phyloP scores from a whole-genome alignment of 1,284 basidiomycete species.

The Microbotryomycetes sp. region DNA sequence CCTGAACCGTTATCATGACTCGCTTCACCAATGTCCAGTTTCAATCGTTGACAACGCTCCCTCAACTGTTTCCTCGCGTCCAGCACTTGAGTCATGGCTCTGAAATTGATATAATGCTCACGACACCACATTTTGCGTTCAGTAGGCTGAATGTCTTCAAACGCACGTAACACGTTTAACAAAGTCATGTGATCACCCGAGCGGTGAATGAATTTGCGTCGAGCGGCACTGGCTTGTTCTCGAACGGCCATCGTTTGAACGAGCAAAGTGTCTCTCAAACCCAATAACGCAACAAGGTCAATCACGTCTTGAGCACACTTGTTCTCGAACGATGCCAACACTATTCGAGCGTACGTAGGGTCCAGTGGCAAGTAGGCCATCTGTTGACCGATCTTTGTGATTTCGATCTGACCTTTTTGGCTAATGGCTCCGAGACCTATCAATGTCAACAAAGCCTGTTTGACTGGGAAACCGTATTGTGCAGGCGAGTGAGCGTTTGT shows the following conservation, averaged over 20 bases:
- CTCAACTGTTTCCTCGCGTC: conserved; percentile 37
- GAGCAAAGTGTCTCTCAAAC: conserved; percentile 54
- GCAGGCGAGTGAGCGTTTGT: neutral
- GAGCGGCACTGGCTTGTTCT: conserved; percentile 52
- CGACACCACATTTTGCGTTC: conserved; percentile 63
- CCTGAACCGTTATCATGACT: too few relatives aligned
- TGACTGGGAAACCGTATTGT: conserved; percentile 46
- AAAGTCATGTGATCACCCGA: conserved; percentile 38
- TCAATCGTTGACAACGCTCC: conserved; percentile 34
- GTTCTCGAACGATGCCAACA: conserved; percentile 64
- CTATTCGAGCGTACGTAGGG: conserved; percentile 66
- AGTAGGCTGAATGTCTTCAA: conserved; percentile 46
- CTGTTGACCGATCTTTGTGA: conserved; percentile 62
- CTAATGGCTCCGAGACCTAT: conserved; percentile 69
- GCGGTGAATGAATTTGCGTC: conserved; percentile 38
- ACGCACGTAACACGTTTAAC: conserved; percentile 42
- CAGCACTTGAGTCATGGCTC: conserved; percentile 33
- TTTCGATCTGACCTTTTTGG: conserved; percentile 49
- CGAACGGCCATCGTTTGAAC: conserved; percentile 28
- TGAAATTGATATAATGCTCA: conserved; percentile 53
- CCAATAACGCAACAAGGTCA: conserved; percentile 70
- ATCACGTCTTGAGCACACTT: conserved; percentile 67
- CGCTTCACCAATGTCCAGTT: conserved; percentile 36
- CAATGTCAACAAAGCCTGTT: conserved; percentile 64
- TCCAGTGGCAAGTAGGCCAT: conserved; percentile 83